Evolutionary conservation across 495 filamentous ascomycete genomes (phyloP).

Genomic region (Lasiosphaeriaceae sp.): DNA sequence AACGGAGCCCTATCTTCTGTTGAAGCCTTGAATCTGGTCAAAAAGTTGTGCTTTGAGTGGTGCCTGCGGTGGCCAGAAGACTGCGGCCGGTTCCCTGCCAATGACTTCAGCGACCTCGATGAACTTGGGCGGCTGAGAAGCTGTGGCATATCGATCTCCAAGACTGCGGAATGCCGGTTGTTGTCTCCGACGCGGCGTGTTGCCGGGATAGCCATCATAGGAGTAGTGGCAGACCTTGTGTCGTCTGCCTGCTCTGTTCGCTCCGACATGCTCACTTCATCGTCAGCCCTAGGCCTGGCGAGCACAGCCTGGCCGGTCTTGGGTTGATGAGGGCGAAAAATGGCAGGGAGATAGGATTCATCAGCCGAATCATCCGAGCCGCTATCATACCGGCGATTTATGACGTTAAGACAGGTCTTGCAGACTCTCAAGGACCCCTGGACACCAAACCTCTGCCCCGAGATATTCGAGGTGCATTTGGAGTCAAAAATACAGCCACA

Average conservation of each 20-base stretch:
- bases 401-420: slow-evolving; percentile 89
- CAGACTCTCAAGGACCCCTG: slow-evolving; percentile 83
- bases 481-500: slow-evolving; percentile 97
- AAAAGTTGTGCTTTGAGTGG: slow-evolving; percentile 78
- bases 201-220: slow-evolving; percentile 83
- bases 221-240: slow-evolving; percentile 46
- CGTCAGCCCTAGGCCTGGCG: slow-evolving; percentile 27
- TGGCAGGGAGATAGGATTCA: slow-evolving; percentile 52
- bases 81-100: slow-evolving; percentile 61
- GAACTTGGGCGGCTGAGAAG: slow-evolving; percentile 73
- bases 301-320: slow-evolving; percentile 25
- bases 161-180: slow-evolving; percentile 79
- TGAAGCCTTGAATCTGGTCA: slow-evolving; percentile 54
- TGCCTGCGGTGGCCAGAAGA: slow-evolving; percentile 78
- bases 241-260: slow-evolving; percentile 39
- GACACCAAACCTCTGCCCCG: slow-evolving; percentile 84
- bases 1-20: slow-evolving; percentile 79
- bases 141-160: slow-evolving; percentile 73
- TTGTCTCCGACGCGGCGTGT: slow-evolving; percentile 78
- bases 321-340: slow-evolving; percentile 49
- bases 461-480: slow-evolving; percentile 87
- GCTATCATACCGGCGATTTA: slow-evolving; percentile 84
- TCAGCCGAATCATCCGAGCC: slow-evolving; percentile 79
- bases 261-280: slow-evolving; percentile 38
- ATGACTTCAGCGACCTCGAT: slow-evolving; percentile 84